A percentile compares a stretch with the other conserved stretches of the same genome.
Evolutionary conservation across 2,329 filamentous ascomycete genomes (phyloP).

Genomic region (Monosporascus sp.): DNA sequence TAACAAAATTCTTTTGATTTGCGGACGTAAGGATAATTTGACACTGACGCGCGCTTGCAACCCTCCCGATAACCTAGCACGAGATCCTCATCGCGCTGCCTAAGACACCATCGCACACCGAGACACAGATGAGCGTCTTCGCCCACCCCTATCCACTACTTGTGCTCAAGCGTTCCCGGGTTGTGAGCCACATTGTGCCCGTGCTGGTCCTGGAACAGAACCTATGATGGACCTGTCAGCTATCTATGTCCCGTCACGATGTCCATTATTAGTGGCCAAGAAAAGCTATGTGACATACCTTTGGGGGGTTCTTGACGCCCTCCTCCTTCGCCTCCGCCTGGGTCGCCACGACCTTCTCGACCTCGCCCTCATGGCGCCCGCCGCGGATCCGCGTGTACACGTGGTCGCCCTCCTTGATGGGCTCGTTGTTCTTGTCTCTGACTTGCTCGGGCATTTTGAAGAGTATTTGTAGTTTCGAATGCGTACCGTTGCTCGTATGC

Average conservation of each 20-base stretch:
- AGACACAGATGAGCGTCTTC: too few relatives aligned
- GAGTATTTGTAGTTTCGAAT: too few relatives aligned
- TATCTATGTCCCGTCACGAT: neutral
- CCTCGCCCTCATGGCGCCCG: constrained; percentile 33
- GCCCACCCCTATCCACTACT: constrained; percentile 1
- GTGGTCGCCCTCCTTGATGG: constrained; percentile 32
- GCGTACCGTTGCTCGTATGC: too few relatives aligned
- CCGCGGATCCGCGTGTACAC: constrained; percentile 36
- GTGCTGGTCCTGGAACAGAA: constrained; percentile 33
- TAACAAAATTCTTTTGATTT: too few relatives aligned
- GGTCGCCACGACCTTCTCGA: constrained; percentile 31
- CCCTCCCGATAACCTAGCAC: too few relatives aligned
- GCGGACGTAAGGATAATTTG: too few relatives aligned
- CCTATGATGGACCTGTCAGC: constrained; percentile 15
- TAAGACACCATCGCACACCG: too few relatives aligned
- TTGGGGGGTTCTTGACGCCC: constrained; percentile 36
- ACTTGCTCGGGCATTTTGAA: constrained; percentile 14
- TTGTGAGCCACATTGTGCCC: constrained; percentile 35
- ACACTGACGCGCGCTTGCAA: too few relatives aligned
- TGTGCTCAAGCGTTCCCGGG: constrained; percentile 28
- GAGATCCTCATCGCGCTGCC: too few relatives aligned
- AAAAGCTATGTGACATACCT: constrained; percentile 19
- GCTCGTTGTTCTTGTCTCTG: constrained; percentile 31
- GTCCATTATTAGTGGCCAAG: neutral
- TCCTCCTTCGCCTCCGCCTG: constrained; percentile 30